Evolutionary conservation across 176 grass and related monocot species (phyloP), one percentile per base, ranked within the genome.

Genomic region (Zea mays): DNA sequence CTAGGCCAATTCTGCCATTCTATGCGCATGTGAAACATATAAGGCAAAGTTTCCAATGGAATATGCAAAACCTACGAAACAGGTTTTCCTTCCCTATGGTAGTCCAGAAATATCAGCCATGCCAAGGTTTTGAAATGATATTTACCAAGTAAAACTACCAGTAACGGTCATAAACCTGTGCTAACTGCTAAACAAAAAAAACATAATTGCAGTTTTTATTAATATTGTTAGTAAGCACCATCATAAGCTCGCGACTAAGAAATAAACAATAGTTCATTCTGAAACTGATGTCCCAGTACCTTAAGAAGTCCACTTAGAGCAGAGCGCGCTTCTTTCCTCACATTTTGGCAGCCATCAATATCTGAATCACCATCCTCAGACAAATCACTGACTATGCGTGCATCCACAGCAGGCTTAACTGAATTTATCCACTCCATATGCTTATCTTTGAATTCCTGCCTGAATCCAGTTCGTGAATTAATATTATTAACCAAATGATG

Each of bases 401-500:
- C 62, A 92, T 95, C 85, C 77, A 99, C 72, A 62, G 84, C 35
- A 79, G 90, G 65, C 37, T 93, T 92, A 57, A 58, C 82, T 4
- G 86, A 93, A 42, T 86, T 94, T 57, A 99, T 91, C 96, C 96
- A 99, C 68, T 87, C 87, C 62, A 87, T 90, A 86, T 99, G 92
- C 49, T 90, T 85, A 66, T 89, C 83, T 89, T 82, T 99, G 58
- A 96, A 99, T 85, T 99, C 96, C 77, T 67, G 66, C 72, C 96
- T 99, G 84, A n/a, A 76, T 50, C 49, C 54, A 84, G 80, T 77
- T 49, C 38, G 27, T 27, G 73, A 79, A 82, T 43, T 65, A 55
- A 41, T 44, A 58, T 40, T 48, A 79, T 42, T 74, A 87, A 62
- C 54, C 81, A 71, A 67, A 72, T 65, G 34, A 49, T 13, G 10